Base-by-base conservation (phyloP, 78 protist species). In the Guillardia theta region DNA sequence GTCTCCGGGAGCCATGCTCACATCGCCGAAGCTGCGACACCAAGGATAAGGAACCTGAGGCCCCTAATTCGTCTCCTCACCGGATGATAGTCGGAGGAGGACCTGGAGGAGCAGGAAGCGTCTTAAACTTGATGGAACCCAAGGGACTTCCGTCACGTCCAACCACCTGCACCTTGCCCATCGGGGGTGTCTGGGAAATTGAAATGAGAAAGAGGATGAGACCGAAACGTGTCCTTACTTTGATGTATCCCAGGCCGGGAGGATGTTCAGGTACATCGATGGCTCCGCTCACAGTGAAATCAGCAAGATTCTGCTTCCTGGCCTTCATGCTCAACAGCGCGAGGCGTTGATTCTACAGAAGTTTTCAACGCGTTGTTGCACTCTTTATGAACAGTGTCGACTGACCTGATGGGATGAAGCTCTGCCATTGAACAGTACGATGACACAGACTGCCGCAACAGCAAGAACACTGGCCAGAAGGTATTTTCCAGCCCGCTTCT, bases 21-120 rank as follows among this genome's bases (percentile, higher is more conserved):
- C 90, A 43, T 78, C 90, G 24, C 90, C 90, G 50, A 43, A 78
- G 44, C 90, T 70, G 70, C 39, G 39, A 58, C 70, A 58, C 27
- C 70, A 58, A 27, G 70, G 70, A 6, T 58, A 9, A 58, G 70
- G 58, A 15, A 50, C 30, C 10, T 10, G 58, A 50, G 58, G 58
- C 30, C 58, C 70, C 4, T 58, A 58, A 8, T 27, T 58, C 6
- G 2, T 58, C 70, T 30, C 3, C 70, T 58, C 70, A 58, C 70
- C 27, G 21, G 83, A 70, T 70, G 83, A 70, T 70, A 43, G 83
- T 70, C 5, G 83, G 83, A 6, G 83, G 83, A 12, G 83, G 83
- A 24, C 46, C 83, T 1, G 83, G 83, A 24, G 83, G 83, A 24
- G 83, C 45, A 36, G 83, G 83, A 24, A 24, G 36, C 15, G 83